Conservation (phyloP, 2,329 filamentous ascomycete genomes). For the Amphichorda felina region DNA sequence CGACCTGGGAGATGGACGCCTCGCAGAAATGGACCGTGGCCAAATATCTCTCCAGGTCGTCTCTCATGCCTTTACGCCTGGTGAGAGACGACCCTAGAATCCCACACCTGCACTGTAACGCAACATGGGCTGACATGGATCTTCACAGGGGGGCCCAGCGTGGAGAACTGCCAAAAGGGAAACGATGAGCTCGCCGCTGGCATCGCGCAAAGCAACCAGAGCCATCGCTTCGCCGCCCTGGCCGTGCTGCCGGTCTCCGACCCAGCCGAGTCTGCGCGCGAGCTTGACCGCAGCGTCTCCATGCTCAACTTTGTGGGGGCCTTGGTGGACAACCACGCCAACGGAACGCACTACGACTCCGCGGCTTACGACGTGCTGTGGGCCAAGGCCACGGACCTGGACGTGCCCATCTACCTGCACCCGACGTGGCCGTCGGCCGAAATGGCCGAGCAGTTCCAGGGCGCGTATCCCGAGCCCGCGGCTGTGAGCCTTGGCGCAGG, state of each 20-base stretch:
- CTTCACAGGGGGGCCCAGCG: too few relatives aligned
- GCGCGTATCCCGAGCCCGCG: conserved; percentile 47
- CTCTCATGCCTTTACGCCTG: too few relatives aligned
- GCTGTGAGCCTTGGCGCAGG: conserved; percentile 48
- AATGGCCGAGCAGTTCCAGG: conserved; percentile 43
- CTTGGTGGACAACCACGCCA: conserved; percentile 50
- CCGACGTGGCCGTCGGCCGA: conserved; percentile 44
- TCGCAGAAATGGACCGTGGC: too few relatives aligned
- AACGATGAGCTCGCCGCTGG: too few relatives aligned
- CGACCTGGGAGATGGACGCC: too few relatives aligned
- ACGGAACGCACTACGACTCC: conserved; percentile 51
- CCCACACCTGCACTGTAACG: too few relatives aligned
- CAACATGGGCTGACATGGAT: too few relatives aligned
- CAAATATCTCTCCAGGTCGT: too few relatives aligned
- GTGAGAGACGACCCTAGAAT: too few relatives aligned
- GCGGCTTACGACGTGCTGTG: conserved; percentile 51
- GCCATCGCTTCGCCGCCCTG: conserved; percentile 32
- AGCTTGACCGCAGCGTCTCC: conserved; percentile 40
- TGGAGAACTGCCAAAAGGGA: too few relatives aligned
- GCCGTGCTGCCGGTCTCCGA: conserved; percentile 40
- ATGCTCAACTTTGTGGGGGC: conserved; percentile 50
- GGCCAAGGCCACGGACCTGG: conserved; percentile 42
- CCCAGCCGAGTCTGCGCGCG: conserved; percentile 33
- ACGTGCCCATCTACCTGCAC: conserved; percentile 54
- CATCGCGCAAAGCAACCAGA: too few relatives aligned